Conservation (phyloP, 2,329 filamentous ascomycete genomes). For the Beauveria asiatica region DNA sequence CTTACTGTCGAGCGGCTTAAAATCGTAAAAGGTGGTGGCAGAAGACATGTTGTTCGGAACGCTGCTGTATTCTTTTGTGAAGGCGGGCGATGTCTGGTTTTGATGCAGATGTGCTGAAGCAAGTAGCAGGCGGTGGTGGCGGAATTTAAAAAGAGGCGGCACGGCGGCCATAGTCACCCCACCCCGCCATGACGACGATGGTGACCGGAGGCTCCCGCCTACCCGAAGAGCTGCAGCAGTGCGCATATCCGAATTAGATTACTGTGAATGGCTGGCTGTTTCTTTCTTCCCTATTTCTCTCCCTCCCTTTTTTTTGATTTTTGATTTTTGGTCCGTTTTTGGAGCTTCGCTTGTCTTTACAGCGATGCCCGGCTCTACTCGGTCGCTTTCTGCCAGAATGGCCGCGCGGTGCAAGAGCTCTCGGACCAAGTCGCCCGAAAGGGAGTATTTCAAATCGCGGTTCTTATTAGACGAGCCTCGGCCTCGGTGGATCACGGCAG, state of each 20-base stretch:
- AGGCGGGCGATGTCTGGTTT: background rate
- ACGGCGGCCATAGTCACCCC: background rate
- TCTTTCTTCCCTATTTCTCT: background rate
- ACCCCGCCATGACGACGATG: slow-evolving; percentile 3
- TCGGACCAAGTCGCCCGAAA: background rate
- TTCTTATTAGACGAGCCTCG: background rate
- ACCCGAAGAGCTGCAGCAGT: background rate
- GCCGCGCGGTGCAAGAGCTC: background rate
- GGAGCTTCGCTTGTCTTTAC: background rate
- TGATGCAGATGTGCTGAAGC: background rate
- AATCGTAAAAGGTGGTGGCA: slow-evolving; percentile 61
- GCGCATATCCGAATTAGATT: background rate
- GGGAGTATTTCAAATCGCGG: background rate
- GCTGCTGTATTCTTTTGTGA: background rate
- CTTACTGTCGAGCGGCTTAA: slow-evolving; percentile 74
- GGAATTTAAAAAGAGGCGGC: slow-evolving; percentile 4
- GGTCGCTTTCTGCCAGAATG: background rate
- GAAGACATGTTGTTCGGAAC: slow-evolving; percentile 28
- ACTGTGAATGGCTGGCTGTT: background rate
- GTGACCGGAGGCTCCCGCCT: slow-evolving; percentile 1
- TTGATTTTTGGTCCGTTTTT: background rate
- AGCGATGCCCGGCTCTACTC: background rate
- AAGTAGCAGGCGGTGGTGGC: background rate
- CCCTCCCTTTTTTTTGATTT: background rate
- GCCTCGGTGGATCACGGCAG: slow-evolving; percentile 6